Percentiles rank a stretch among this genome's conserved stretches.
These are phyloP conservation scores for Chlorella sorokiniana DNA, from an alignment of 139 green algal species.

Conservation along the genomic window DNA sequence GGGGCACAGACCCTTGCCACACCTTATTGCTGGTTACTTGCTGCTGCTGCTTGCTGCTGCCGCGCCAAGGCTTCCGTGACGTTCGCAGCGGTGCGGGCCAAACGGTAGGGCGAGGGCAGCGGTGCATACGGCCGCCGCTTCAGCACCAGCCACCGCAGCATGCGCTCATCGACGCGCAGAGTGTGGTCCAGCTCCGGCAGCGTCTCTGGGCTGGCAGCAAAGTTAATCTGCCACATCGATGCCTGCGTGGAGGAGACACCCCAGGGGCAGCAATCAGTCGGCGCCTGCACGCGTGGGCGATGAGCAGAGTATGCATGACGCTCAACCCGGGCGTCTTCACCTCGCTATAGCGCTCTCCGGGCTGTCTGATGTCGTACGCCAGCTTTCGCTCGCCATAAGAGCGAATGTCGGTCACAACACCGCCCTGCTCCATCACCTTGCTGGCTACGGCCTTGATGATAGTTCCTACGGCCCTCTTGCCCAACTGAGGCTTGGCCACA, in stretches of 20 bases:
- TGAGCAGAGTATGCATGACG: background rate
- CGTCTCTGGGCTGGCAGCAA: constrained; percentile 49
- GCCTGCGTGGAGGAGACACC: constrained; percentile 48
- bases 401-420: constrained; percentile 73
- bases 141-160: constrained; percentile 74
- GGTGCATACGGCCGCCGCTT: constrained; percentile 49
- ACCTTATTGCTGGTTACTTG: background rate
- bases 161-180: constrained; percentile 67
- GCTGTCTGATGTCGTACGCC: constrained; percentile 72
- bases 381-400: constrained; percentile 73
- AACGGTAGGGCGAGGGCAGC: constrained; percentile 41
- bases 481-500: constrained; percentile 61
- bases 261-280: background rate
- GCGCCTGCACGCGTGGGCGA: background rate
- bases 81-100: constrained; percentile 24
- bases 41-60: constrained; percentile 14
- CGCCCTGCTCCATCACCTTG: constrained; percentile 63
- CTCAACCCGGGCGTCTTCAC: constrained; percentile 29
- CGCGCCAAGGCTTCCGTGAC: background rate
- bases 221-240: constrained; percentile 82
- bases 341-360: constrained; percentile 60
- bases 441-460: constrained; percentile 61
- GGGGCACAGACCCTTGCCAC: constrained; percentile 1
- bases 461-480: constrained; percentile 26
- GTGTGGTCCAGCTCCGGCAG: constrained; percentile 64